Percentiles rank a stretch among this genome's conserved stretches.
phyloP scores from a whole-genome alignment of 768 basidiomycete species.

The Boletus speciosus region DNA sequence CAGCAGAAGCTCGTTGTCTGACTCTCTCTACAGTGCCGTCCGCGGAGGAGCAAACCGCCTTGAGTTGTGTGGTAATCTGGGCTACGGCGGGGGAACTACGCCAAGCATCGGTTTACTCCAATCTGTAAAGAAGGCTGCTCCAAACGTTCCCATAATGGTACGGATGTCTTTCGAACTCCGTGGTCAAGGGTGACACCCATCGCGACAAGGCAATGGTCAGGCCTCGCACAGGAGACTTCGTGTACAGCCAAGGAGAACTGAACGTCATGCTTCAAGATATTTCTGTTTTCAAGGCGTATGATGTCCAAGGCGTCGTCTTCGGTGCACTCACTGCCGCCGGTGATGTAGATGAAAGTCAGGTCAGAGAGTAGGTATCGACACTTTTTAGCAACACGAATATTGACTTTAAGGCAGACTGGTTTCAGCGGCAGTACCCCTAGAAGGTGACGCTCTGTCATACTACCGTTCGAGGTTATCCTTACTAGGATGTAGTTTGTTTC shows the following conservation, averaged over 20 bases:
- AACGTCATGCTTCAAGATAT: constrained; percentile 77
- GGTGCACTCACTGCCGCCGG: constrained; percentile 58
- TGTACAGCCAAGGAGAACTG: constrained; percentile 64
- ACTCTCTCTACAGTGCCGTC: constrained; percentile 50
- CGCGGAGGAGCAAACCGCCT: constrained; percentile 69
- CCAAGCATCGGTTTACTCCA: constrained; percentile 74
- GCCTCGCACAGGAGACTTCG: constrained; percentile 75
- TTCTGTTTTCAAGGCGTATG: constrained; percentile 50
- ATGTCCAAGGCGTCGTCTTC: constrained; percentile 64
- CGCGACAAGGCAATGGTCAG: constrained; percentile 68
- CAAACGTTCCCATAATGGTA: constrained; percentile 68
- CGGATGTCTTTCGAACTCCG: constrained; percentile 27
- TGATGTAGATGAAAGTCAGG: constrained; percentile 53
- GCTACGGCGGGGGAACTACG: constrained; percentile 76
- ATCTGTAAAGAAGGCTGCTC: constrained; percentile 47
- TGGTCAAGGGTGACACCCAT: neutral
- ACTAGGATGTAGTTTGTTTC: constrained; percentile 57
- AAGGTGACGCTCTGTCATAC: constrained; percentile 42
- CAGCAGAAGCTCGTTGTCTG: neutral
- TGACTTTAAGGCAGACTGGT: constrained; percentile 42
- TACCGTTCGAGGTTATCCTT: neutral
- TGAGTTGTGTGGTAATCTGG: constrained; percentile 72
- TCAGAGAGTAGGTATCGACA: constrained; percentile 40
- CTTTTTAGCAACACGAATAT: neutral
- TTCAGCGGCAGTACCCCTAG: constrained; percentile 53